Conservation (phyloP, 1,139 yeast species). For the Suzukiozyma palmioleophila region DNA sequence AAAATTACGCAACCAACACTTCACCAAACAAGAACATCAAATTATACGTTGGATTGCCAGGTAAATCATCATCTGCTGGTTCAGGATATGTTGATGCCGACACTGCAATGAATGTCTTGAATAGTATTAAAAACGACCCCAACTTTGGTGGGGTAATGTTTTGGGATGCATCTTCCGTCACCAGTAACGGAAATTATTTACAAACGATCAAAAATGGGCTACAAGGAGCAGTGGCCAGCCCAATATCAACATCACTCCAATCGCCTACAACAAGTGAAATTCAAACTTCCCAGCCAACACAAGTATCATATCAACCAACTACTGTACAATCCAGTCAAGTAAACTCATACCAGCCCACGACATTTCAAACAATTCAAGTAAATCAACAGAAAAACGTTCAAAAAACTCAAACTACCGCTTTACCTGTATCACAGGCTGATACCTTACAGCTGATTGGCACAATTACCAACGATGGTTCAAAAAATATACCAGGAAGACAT, state of each 20-base stretch:
- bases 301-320: no score
- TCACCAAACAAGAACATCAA: conserved; percentile 22
- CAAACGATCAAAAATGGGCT: neutral
- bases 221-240: neutral
- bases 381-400: no score
- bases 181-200: conserved; percentile 7
- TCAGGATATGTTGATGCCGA: conserved; percentile 17
- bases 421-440: no score
- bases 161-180: conserved; percentile 25
- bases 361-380: no score
- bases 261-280: no score
- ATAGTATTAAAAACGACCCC: conserved; percentile 13
- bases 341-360: no score
- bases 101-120: conserved; percentile 11
- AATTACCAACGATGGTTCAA: no score
- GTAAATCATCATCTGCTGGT: conserved; percentile 17
- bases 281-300: no score
- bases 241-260: no score
- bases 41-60: conserved; percentile 27
- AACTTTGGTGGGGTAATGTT: conserved; percentile 24
- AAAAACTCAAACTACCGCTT: no score
- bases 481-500: neutral
- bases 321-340: no score
- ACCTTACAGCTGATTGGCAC: no score
- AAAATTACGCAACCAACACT: conserved; percentile 15